Base-by-base conservation (phyloP, 2,329 filamentous ascomycete species). In the Beauveria medogensis region DNA sequence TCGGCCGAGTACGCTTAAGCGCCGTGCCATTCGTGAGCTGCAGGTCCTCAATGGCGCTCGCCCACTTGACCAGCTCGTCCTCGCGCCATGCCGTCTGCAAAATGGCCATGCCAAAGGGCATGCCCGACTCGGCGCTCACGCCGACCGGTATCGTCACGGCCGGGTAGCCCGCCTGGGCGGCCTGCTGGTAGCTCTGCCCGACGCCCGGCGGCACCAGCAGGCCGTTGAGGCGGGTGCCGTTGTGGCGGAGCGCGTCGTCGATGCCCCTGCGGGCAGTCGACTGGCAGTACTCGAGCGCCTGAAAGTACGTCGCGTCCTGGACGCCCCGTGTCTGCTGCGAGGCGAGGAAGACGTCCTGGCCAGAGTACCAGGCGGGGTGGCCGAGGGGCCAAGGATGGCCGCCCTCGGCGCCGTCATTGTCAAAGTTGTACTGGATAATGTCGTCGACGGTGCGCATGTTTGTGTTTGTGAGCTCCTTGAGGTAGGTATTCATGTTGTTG, bases 91-190 rank as follows among this genome's bases (percentile, higher is more conserved):
- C 83, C 0, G 82, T 85, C 51, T 82, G 73, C 70, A 73, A 67
- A 70, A 88, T 74, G 0, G 77, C 82, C 28, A 88, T 69, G 1
- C 84, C 84, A 64, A 84, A 85, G 0, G 83, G 83, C 81, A 87
- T 85, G 7, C 83, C 82, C 2, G 72, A 75, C 3, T 78, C 80
- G 14, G 69, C 73, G 64, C 81, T 77, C 6, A 84, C 74, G 1
- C 85, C 85, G 0, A 80, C 85, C 0, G 89, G 89, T 1, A 92
- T 69, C 0, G 88, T 90, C 55, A 91, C 78, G 68, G 89, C 80
- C 0, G 88, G 89, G 68, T 91, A 92, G 0, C 88, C 88, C 5
- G 89, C 89, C 72, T 91, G 87, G 0, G 89, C 89, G 0, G 87
- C 85, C 62, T 90, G 82, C 72, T 90, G 84, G 64, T 84, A 84